Evolutionary conservation across 106 monocot genomes (phyloP).

Genomic region (Dendrobium huoshanense): DNA sequence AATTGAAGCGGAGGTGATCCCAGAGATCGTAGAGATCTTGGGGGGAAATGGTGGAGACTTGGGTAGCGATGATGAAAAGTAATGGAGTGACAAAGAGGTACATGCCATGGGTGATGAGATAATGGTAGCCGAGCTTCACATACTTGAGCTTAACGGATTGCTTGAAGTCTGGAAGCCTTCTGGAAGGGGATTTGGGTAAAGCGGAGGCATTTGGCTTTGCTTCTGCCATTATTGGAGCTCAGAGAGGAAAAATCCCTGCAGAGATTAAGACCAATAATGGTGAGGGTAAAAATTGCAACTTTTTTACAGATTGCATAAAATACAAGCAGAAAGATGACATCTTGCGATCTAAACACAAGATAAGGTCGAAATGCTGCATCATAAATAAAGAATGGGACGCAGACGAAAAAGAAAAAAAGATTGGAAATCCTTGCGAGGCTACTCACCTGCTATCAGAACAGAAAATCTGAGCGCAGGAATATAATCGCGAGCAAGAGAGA

Average conservation of each 20-base stretch:
- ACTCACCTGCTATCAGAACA: background rate
- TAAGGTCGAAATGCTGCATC: background rate
- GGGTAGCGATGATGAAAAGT: conserved; percentile 1
- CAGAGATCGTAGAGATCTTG: conserved; percentile 8
- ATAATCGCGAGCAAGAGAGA: background rate
- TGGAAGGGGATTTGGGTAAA: conserved; percentile 1
- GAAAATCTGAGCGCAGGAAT: background rate
- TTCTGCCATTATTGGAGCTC: conserved; percentile 17
- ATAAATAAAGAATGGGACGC: no score
- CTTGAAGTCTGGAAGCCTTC: conserved; percentile 13
- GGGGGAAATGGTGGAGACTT: conserved; percentile 11
- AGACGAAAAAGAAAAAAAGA: background rate
- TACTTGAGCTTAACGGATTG: conserved; percentile 17
- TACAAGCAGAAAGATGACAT: no score
- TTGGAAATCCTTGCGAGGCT: background rate
- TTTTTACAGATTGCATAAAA: no score
- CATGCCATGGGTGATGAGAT: conserved; percentile 19
- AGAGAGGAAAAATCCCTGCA: background rate
- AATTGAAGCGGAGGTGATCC: conserved; percentile 13
- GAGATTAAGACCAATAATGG: background rate
- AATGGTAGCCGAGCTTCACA: conserved; percentile 18
- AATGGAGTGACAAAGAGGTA: conserved; percentile 10
- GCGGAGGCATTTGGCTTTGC: background rate
- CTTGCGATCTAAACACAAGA: background rate
- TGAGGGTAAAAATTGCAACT: background rate